These are phyloP conservation scores for Tetradesmus obliquus DNA, from an alignment of 139 green algal genomes.

Conservation along the genomic window DNA sequence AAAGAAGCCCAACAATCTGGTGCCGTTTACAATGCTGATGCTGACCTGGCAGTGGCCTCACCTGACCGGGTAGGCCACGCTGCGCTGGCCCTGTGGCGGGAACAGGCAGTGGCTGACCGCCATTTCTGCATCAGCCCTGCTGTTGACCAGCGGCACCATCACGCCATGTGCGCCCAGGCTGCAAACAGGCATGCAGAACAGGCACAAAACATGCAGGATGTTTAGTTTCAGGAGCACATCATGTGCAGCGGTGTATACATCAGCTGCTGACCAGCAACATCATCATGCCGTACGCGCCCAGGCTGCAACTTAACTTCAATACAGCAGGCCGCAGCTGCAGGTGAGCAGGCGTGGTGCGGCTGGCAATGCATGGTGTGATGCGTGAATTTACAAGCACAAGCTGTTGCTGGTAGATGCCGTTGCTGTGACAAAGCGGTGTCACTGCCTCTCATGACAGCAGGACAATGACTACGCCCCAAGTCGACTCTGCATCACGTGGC, in stretches of 20 bases:
- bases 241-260: not conserved
- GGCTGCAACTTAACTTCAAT: not conserved
- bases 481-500: too few relatives aligned
- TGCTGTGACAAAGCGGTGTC: too few relatives aligned
- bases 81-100: slow-evolving; percentile 32
- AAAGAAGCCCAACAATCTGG: too few relatives aligned
- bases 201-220: not conserved
- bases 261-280: not conserved
- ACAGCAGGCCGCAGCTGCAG: too few relatives aligned
- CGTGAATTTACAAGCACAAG: too few relatives aligned
- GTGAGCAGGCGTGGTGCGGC: too few relatives aligned
- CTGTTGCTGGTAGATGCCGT: too few relatives aligned
- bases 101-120: slow-evolving; percentile 45
- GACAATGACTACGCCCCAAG: too few relatives aligned
- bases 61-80: slow-evolving; percentile 45
- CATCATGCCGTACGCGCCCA: not conserved
- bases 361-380: too few relatives aligned
- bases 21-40: too few relatives aligned
- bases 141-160: slow-evolving; percentile 49
- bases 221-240: too few relatives aligned
- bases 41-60: not conserved
- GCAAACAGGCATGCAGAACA: not conserved
- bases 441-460: too few relatives aligned
- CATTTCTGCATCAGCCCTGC: slow-evolving; percentile 28
- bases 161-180: slow-evolving; percentile 44